Conservation (phyloP, 495 filamentous ascomycete genomes). For the Oleoguttula mirabilis region DNA sequence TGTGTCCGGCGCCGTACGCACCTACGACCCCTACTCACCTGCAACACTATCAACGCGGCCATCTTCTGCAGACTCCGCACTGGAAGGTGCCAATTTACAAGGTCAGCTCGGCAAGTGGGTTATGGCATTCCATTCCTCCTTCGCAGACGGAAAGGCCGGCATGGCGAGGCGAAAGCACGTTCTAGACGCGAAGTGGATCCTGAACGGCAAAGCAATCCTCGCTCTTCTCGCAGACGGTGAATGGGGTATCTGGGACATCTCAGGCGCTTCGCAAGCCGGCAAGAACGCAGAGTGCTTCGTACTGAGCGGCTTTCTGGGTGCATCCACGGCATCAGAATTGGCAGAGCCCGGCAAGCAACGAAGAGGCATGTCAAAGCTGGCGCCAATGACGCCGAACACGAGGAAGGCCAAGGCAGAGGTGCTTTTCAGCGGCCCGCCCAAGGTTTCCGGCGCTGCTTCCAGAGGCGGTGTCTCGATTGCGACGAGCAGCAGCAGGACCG, state of each 20-base stretch:
- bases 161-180: conserved; percentile 52
- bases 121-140: conserved; percentile 12
- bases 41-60: neutral
- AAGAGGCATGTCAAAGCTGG: conserved; percentile 40
- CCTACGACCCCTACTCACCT: conserved; percentile 38
- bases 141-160: conserved; percentile 6
- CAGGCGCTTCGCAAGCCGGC: conserved; percentile 49
- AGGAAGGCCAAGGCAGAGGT: conserved; percentile 46
- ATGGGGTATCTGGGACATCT: conserved; percentile 90
- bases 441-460: conserved; percentile 28
- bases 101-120: conserved; percentile 21
- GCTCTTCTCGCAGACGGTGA: conserved; percentile 70
- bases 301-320: conserved; percentile 52
- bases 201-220: conserved; percentile 65
- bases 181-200: conserved; percentile 71
- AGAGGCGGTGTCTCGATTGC: conserved; percentile 56
- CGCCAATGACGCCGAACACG: conserved; percentile 76
- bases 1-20: conserved; percentile 53
- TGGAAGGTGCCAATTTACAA: neutral
- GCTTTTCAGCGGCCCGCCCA: conserved; percentile 38
- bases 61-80: conserved; percentile 1
- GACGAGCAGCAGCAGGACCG: conserved; percentile 11
- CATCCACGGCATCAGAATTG: conserved; percentile 26
- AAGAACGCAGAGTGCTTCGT: conserved; percentile 56
- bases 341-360: conserved; percentile 9